phyloP scores from a whole-genome alignment of 2,329 filamentous ascomycete species.

The Colletotrichum sp. region DNA sequence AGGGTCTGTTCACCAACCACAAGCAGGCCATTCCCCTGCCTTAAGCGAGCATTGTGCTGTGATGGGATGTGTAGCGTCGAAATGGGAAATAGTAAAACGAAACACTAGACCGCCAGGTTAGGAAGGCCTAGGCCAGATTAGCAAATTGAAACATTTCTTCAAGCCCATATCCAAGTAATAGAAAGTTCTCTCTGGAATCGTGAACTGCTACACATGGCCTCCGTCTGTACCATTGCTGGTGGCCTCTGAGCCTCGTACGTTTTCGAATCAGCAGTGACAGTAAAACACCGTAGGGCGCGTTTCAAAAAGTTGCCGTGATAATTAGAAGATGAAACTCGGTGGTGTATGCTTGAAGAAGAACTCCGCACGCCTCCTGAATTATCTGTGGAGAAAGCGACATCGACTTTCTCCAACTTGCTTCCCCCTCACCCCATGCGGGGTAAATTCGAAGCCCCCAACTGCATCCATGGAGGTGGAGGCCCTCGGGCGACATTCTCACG shows the following conservation, averaged over 20 bases:
- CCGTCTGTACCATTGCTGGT: neutral
- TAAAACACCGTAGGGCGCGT: neutral
- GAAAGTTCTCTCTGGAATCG: neutral
- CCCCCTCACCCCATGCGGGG: constrained; percentile 7
- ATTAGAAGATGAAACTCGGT: neutral
- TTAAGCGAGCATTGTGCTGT: neutral
- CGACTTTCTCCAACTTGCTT: neutral
- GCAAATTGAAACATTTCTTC: neutral
- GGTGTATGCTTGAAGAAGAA: neutral
- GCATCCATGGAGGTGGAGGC: neutral
- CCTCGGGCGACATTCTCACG: constrained; percentile 2
- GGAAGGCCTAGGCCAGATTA: neutral
- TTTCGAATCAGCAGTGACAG: neutral
- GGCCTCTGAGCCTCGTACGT: neutral
- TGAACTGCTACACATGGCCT: neutral
- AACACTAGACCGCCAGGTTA: neutral
- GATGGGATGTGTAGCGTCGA: neutral
- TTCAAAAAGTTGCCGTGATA: neutral
- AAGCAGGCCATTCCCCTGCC: constrained; percentile 21
- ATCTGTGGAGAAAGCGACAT: neutral
- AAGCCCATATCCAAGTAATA: neutral
- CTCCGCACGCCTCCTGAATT: neutral
- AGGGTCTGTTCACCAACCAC: constrained; percentile 18
- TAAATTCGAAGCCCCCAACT: neutral
- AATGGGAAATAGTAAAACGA: neutral